Base-by-base conservation (phyloP, 164 flowering plant genomes). In the Buxus sempervirens region DNA sequence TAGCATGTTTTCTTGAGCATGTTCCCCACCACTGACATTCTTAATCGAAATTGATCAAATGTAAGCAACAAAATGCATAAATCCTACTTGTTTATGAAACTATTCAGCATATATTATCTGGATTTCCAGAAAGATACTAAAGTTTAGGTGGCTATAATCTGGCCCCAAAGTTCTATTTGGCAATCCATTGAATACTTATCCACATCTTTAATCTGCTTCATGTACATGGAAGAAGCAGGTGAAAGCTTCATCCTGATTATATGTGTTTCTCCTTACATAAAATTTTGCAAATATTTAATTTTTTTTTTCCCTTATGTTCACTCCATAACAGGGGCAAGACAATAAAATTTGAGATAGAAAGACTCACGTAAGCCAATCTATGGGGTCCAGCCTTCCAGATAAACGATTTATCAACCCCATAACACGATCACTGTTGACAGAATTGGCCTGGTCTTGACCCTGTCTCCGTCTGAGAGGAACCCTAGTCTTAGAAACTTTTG, bases 281-380 rank as follows among this genome's bases (percentile, higher is more conserved):
- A 10, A 45, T 45, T 45, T 15, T 45, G 51, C 10, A 45, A 45
- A 10, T 1, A 15, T 45, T 45, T 45, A 45, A 10, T 1, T 10
- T 15, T 4, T 45, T 45, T 45, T 4, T 45, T 45, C 14, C 12
- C 13, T 10, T 4, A 45, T 5, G 51, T 51, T 21, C n/a, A 57
- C 13, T 66, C 28, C 18, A 53, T 16, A 28, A 60, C 22, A 62
- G 36, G 49, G 60, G 10, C 9, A n/a, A 36, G 12, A 60, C 5
- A 64, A 53, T 26, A 45, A 68, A 54, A 38, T 58, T 14, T 24
- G 10, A 19, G 24, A 8, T 12, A 38, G 28, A 66, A 63, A 65
- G 66, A 69, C 99, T 84, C 80, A 95, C 99, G 99, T 95, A 38
- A 80, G 96, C 99, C 99, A 95, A 63, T 95, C 97, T 66, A 96